Evolutionary conservation across 345 rosid genomes (phyloP).

Genomic region (Lepidium didymum): DNA sequence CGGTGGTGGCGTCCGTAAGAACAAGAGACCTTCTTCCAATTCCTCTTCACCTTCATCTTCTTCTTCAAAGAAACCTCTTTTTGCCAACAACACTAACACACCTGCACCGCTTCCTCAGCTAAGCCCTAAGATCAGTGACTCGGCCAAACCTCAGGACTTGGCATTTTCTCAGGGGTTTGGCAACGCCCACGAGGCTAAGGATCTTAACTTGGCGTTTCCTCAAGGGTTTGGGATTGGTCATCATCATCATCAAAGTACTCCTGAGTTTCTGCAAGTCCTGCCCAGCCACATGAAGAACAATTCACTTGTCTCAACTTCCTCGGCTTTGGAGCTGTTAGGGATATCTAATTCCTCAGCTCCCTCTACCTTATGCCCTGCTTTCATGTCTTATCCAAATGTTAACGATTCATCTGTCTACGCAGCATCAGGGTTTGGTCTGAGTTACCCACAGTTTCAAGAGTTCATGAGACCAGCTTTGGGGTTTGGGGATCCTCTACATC

Average conservation of each 20-base stretch:
- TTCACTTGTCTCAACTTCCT: constrained; percentile 23
- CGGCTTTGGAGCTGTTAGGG: constrained; percentile 72
- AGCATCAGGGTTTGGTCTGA: constrained; percentile 22
- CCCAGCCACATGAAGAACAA: constrained; percentile 25
- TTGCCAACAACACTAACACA: constrained; percentile 40
- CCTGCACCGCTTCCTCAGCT: constrained; percentile 22
- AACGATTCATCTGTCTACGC: constrained; percentile 11
- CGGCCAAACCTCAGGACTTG: constrained; percentile 60
- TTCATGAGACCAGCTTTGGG: constrained; percentile 32
- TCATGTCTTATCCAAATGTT: constrained; percentile 16
- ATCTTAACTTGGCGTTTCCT: constrained; percentile 69
- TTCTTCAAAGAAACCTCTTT: constrained; percentile 40
- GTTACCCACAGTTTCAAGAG: constrained; percentile 29
- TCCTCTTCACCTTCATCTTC: constrained; percentile 33
- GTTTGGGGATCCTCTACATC: constrained; percentile 15
- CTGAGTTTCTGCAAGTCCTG: constrained; percentile 46
- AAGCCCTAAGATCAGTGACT: constrained; percentile 38
- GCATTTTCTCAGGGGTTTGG: constrained; percentile 37
- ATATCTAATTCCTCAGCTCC: constrained; percentile 27
- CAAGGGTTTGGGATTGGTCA: constrained; percentile 35
- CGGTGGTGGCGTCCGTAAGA: constrained; percentile 92
- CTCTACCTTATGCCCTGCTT: constrained; percentile 10
- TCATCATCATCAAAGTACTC: constrained; percentile 25
- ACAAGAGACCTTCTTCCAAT: constrained; percentile 53
- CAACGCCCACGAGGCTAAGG: constrained; percentile 43